Evolutionary conservation across 2,329 filamentous ascomycete genomes (phyloP).

Genomic region (Fusarium nodosum): DNA sequence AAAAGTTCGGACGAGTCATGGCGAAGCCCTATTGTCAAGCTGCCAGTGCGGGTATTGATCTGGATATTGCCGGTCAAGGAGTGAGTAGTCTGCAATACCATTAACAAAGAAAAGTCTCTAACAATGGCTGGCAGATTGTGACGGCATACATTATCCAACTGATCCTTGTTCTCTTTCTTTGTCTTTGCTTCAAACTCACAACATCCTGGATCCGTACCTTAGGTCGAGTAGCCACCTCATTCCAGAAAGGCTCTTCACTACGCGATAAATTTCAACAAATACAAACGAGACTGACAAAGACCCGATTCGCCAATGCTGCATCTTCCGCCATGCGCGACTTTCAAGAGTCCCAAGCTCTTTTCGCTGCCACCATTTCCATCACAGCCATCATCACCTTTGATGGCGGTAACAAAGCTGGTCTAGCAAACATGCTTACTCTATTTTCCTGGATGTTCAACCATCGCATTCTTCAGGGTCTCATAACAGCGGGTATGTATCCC

Average conservation of each 20-base stretch:
- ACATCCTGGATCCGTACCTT: background rate
- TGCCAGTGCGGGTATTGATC: background rate
- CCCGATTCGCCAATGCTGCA: background rate
- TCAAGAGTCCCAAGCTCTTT: constrained; percentile 10
- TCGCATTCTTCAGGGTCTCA: background rate
- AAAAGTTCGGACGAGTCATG: background rate
- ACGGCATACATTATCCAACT: constrained; percentile 8
- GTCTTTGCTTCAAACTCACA: background rate
- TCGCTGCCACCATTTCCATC: constrained; percentile 7
- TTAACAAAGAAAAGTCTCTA: accelerated
- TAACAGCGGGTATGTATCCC: background rate
- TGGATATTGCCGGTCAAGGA: constrained; percentile 3
- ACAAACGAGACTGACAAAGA: background rate
- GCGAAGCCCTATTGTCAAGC: background rate
- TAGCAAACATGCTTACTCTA: background rate
- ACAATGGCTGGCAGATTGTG: background rate
- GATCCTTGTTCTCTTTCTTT: background rate
- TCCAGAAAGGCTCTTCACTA: accelerated
- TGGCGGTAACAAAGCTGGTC: background rate
- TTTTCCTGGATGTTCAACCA: constrained; percentile 15
- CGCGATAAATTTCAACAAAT: accelerated
- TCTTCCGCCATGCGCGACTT: background rate
- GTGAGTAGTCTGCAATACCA: background rate
- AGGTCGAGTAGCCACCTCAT: background rate
- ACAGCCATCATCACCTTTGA: constrained; percentile 6